Conservation (phyloP, 1,284 basidiomycete species). For the Blastosporella zonata region DNA sequence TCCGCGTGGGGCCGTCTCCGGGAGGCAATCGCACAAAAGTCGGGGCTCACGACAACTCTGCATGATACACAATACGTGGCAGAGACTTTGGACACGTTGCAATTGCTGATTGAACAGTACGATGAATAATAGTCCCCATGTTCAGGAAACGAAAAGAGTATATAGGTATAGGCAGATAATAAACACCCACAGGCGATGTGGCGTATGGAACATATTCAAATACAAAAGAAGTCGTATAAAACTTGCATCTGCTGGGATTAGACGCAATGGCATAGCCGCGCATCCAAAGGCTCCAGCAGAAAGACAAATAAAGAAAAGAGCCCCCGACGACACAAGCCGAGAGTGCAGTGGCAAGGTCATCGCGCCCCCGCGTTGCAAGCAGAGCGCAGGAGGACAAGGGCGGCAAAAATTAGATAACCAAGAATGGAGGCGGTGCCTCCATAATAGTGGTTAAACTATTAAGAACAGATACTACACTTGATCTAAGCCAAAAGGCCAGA, state of each 20-base stretch:
- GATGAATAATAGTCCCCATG: not conserved
- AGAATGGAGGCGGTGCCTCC: conserved; percentile 32
- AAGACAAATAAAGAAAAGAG: conserved; percentile 28
- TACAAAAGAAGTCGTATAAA: not conserved
- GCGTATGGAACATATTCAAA: not conserved
- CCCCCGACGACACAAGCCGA: conserved; percentile 47
- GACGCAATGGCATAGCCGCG: conserved; percentile 6
- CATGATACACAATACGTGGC: not conserved
- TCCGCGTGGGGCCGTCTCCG: conserved; percentile 1
- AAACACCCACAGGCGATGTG: not conserved
- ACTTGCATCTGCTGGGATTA: conserved; percentile 18
- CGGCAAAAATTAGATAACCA: conserved; percentile 51
- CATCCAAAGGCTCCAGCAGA: conserved; percentile 25
- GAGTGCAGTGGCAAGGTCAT: conserved; percentile 49
- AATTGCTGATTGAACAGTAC: not conserved
- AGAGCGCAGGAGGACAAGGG: conserved; percentile 45
- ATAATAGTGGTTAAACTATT: conserved; percentile 55
- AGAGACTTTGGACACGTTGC: not conserved
- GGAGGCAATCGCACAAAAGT: not conserved
- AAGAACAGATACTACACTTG: conserved; percentile 96
- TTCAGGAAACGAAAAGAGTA: not conserved
- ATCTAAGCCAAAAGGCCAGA: conserved; percentile 96
- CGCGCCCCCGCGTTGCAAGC: conserved; percentile 45
- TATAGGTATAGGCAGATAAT: not conserved
- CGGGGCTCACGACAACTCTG: not conserved